phyloP scores from a whole-genome alignment of 2,329 filamentous ascomycete genomes.

The Whalleya microplaca region DNA sequence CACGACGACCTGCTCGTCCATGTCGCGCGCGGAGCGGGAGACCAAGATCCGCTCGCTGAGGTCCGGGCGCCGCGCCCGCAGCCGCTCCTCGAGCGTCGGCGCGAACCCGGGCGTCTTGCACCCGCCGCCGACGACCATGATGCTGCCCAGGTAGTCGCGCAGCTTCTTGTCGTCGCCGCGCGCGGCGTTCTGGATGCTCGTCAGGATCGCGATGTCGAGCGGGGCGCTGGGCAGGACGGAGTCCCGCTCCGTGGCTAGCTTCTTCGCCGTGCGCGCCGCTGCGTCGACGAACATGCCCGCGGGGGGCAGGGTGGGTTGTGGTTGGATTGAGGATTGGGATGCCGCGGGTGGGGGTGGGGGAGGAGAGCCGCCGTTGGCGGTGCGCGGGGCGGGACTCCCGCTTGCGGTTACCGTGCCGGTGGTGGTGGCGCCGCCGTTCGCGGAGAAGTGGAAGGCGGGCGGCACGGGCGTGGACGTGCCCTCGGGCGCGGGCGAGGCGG shows the following conservation, averaged over 20 bases:
- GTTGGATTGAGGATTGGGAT: slow-evolving; percentile 15
- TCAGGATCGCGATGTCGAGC: slow-evolving; percentile 87
- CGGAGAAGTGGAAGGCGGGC: slow-evolving; percentile 59
- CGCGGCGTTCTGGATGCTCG: slow-evolving; percentile 84
- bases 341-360: slow-evolving; percentile 38
- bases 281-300: slow-evolving; percentile 55
- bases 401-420: slow-evolving; percentile 44
- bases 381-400: slow-evolving; percentile 54
- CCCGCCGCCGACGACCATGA: slow-evolving; percentile 89
- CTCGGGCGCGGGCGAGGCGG: slow-evolving; percentile 86
- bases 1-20: slow-evolving; percentile 94
- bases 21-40: slow-evolving; percentile 78
- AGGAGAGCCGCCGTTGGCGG: slow-evolving; percentile 54
- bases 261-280: slow-evolving; percentile 53
- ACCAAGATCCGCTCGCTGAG: slow-evolving; percentile 64
- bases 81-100: slow-evolving; percentile 78
- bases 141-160: slow-evolving; percentile 84
- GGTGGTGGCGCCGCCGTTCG: slow-evolving; percentile 43
- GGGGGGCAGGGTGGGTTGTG: slow-evolving; percentile 40
- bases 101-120: slow-evolving; percentile 81
- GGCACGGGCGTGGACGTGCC: slow-evolving; percentile 69
- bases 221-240: slow-evolving; percentile 80
- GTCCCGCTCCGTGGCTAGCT: slow-evolving; percentile 72
- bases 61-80: slow-evolving; percentile 69
- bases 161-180: slow-evolving; percentile 91